phyloP scores from a whole-genome alignment of 768 basidiomycete genomes.

The Serendipita indica region DNA sequence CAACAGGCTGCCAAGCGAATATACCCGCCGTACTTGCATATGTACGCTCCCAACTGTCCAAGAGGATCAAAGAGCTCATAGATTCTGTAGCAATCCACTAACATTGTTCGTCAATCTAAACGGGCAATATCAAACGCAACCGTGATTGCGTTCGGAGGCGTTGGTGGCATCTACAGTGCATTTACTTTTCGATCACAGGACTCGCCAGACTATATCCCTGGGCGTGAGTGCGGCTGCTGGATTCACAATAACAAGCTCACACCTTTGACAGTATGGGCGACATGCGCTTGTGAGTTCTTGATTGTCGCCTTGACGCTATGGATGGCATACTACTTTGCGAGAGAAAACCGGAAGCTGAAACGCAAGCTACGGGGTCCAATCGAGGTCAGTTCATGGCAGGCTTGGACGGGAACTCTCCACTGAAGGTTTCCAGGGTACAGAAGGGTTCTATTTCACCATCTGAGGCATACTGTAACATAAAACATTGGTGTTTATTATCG shows the following conservation, averaged over 20 bases:
- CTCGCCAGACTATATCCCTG: neutral
- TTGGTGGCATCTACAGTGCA: neutral
- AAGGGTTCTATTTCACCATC: neutral
- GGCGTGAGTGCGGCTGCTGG: too few species aligned
- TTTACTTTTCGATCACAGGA: neutral
- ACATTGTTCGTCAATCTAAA: neutral
- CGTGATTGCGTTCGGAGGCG: neutral
- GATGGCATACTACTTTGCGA: neutral
- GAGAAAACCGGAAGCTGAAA: neutral
- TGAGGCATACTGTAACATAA: neutral
- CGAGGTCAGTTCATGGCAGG: neutral
- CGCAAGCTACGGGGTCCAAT: neutral
- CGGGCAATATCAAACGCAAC: neutral
- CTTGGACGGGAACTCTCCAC: neutral
- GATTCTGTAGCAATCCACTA: neutral
- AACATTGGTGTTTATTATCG: neutral
- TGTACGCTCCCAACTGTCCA: neutral
- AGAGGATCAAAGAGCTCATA: neutral
- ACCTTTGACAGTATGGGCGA: neutral
- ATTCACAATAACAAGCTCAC: too few species aligned
- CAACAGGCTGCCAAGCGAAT: neutral
- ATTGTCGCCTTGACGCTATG: neutral
- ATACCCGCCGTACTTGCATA: neutral
- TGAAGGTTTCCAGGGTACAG: neutral
- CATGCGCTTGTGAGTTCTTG: neutral